These are phyloP conservation scores for Coniosporium tulheliwenetii DNA, from an alignment of 2,329 filamentous ascomycete species.

Conservation along the genomic window DNA sequence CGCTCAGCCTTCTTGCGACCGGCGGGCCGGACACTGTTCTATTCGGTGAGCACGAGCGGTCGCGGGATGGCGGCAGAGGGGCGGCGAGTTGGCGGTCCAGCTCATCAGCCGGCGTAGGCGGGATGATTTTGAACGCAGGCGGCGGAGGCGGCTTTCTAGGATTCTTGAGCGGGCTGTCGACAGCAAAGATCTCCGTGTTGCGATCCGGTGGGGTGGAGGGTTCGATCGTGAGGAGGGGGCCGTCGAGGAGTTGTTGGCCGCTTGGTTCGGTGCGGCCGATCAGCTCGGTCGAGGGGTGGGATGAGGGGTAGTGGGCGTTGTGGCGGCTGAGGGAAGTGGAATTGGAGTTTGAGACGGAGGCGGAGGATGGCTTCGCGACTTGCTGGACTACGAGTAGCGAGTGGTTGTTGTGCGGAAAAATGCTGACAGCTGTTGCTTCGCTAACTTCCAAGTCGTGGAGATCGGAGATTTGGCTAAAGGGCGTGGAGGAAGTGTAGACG, in stretches of 20 bases:
- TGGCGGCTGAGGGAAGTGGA: not conserved
- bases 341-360: not conserved
- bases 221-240: conserved; percentile 4
- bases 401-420: conserved; percentile 48
- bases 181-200: conserved; percentile 4
- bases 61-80: conserved; percentile 11
- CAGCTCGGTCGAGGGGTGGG: too few species aligned
- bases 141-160: conserved; percentile 42
- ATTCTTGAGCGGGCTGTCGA: conserved; percentile 44
- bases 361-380: conserved; percentile 12
- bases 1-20: conserved; percentile 20
- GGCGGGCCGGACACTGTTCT: not conserved
- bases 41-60: too few species aligned
- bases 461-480: conserved; percentile 13
- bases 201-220: conserved; percentile 6
- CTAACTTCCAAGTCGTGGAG: conserved; percentile 42
- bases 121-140: conserved; percentile 38
- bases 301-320: not conserved
- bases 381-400: conserved; percentile 50
- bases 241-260: not conserved
- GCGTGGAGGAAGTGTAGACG: conserved; percentile 3
- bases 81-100: conserved; percentile 21
- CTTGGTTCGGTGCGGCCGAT: not conserved
- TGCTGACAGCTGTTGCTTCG: conserved; percentile 43
- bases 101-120: conserved; percentile 35